Percentiles rank a stretch among this genome's conserved stretches.
phyloP scores from a whole-genome alignment of 176 grass and related monocot genomes.

The Chloris gayana region DNA sequence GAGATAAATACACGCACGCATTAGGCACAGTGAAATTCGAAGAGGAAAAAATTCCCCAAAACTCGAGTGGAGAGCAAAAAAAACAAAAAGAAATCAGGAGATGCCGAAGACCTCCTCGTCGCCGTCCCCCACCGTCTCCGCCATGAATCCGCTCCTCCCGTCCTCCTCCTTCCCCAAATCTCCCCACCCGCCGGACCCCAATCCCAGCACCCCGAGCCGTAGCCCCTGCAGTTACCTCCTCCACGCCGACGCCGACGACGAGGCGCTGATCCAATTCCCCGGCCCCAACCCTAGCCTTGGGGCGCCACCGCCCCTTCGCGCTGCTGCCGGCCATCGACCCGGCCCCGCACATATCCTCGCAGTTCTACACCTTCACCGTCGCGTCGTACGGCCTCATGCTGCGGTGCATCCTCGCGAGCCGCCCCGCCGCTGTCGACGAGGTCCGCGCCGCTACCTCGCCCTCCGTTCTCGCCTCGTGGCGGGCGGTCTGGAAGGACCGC shows the following conservation, averaged over 20 bases:
- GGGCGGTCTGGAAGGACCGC: constrained; percentile 96
- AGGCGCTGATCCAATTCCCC: constrained; percentile 52
- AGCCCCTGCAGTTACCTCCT: constrained; percentile 56
- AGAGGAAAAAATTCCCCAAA: constrained; percentile 15
- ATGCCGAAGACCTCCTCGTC: constrained; percentile 67
- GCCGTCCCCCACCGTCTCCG: constrained; percentile 57
- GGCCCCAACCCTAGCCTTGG: constrained; percentile 38
- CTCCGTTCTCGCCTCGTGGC: constrained; percentile 87
- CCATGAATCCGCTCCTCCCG: constrained; percentile 66
- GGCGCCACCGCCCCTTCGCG: constrained; percentile 19
- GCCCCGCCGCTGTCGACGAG: constrained; percentile 69
- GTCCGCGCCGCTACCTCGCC: constrained; percentile 77
- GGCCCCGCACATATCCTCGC: constrained; percentile 85
- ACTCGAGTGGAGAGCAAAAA: not conserved
- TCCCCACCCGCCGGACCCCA: constrained; percentile 64
- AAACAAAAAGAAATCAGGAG: not conserved
- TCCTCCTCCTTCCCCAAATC: constrained; percentile 52
- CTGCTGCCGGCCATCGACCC: constrained; percentile 69
- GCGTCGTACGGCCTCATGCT: constrained; percentile 88
- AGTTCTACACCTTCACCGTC: constrained; percentile 95
- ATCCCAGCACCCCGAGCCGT: constrained; percentile 39
- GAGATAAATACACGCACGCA: constrained; percentile 1
- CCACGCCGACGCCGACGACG: constrained; percentile 68
- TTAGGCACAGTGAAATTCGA: constrained; percentile 4
- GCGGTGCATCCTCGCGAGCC: constrained; percentile 71